Evolutionary conservation across 2,329 filamentous ascomycete species (phyloP).

Genomic region (Alternaria hordeiaustralica): DNA sequence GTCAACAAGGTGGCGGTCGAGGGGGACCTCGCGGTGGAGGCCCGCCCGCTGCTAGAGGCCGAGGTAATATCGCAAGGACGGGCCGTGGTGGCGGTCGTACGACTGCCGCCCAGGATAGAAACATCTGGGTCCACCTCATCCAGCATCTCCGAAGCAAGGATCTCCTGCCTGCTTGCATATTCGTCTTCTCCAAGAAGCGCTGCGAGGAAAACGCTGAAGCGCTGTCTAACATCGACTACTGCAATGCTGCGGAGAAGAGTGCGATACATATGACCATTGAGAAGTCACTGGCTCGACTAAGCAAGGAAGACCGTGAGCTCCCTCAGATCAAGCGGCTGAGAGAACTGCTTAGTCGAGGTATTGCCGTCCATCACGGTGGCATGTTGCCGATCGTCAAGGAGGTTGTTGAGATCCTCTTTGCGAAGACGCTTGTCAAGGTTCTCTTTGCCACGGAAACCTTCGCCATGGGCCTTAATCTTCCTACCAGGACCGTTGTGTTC

Average conservation of each 20-base stretch:
- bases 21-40: constrained; percentile 62
- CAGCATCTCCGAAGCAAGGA: constrained; percentile 87
- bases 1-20: constrained; percentile 52
- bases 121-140: constrained; percentile 94
- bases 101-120: constrained; percentile 92
- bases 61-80: constrained; percentile 87
- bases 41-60: constrained; percentile 62
- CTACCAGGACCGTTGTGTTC: constrained; percentile 95
- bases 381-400: constrained; percentile 97
- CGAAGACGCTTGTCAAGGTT: constrained; percentile 92
- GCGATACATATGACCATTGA: constrained; percentile 97
- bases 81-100: constrained; percentile 86
- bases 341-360: constrained; percentile 84
- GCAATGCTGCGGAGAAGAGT: constrained; percentile 91
- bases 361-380: constrained; percentile 95
- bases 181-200: constrained; percentile 97
- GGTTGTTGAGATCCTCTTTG: constrained; percentile 95
- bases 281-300: constrained; percentile 88
- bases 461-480: constrained; percentile 96
- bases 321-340: constrained; percentile 89
- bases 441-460: constrained; percentile 98
- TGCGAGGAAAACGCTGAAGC: constrained; percentile 98
- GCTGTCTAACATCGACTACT: constrained; percentile 93
- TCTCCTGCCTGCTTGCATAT: constrained; percentile 91
- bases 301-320: constrained; percentile 85